A percentile compares a stretch with the other conserved stretches of the same genome.
Conservation (phyloP, 768 basidiomycete genomes). For the Panaeolus cyanescens region DNA sequence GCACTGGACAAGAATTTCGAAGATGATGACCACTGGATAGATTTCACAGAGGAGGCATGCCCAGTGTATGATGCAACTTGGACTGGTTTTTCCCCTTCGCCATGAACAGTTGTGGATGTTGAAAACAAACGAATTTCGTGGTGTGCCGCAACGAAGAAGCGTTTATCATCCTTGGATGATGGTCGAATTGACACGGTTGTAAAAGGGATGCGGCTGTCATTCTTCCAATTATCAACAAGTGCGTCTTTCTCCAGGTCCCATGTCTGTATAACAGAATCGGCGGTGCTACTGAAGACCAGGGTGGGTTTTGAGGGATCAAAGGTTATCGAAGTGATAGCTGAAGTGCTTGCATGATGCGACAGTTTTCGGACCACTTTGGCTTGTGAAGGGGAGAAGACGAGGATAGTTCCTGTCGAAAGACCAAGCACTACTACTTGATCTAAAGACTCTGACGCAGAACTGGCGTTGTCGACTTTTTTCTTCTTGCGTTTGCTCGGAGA, state of each 20-base stretch:
- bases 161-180: slow-evolving; percentile 33
- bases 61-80: slow-evolving; percentile 60
- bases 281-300: slow-evolving; percentile 57
- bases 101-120: slow-evolving; percentile 27
- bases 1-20: slow-evolving; percentile 60
- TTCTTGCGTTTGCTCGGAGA: slow-evolving; percentile 61
- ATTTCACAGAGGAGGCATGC: slow-evolving; percentile 59
- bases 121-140: slow-evolving; percentile 56
- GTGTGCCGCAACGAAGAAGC: slow-evolving; percentile 58
- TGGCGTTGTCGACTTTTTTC: slow-evolving; percentile 43
- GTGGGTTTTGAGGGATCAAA: slow-evolving; percentile 31
- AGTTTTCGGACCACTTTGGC: slow-evolving; percentile 56
- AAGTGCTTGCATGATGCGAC: slow-evolving; percentile 54
- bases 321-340: slow-evolving; percentile 53
- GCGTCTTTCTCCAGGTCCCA: slow-evolving; percentile 59
- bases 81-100: slow-evolving; percentile 36
- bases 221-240: slow-evolving; percentile 53
- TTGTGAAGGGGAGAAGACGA: slow-evolving; percentile 64
- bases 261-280: slow-evolving; percentile 55
- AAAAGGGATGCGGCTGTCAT: slow-evolving; percentile 59
- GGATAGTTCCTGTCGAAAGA: slow-evolving; percentile 58
- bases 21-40: slow-evolving; percentile 45
- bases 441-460: slow-evolving; percentile 24
- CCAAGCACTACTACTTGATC: slow-evolving; percentile 55
- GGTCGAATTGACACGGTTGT: slow-evolving; percentile 52